phyloP scores from a whole-genome alignment of 805 yeast species.

The Kodamaea laetipori region DNA sequence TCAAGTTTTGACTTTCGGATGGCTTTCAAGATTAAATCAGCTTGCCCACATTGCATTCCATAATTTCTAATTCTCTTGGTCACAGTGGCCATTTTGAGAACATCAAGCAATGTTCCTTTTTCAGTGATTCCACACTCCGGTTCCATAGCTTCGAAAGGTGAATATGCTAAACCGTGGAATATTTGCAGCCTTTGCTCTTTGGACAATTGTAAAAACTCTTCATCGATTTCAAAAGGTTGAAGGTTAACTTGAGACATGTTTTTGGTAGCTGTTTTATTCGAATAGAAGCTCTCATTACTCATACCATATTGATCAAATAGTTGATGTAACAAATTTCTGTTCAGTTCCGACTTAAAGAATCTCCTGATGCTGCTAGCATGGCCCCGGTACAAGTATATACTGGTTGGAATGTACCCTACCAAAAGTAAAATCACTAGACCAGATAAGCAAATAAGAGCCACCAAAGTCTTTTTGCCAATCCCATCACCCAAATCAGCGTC shows the following conservation, averaged over 20 bases:
- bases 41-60: slow-evolving; percentile 65
- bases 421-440: slow-evolving; percentile 17
- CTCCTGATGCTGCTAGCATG: slow-evolving; percentile 10
- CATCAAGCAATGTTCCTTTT: slow-evolving; percentile 55
- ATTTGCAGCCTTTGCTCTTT: background rate
- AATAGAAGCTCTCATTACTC: background rate
- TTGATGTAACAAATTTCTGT: slow-evolving; percentile 17
- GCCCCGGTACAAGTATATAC: slow-evolving; percentile 5
- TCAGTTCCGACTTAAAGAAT: slow-evolving; percentile 28
- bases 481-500: background rate
- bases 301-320: slow-evolving; percentile 11
- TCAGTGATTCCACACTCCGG: slow-evolving; percentile 55
- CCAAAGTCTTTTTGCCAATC: slow-evolving; percentile 7
- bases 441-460: slow-evolving; percentile 8
- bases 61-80: slow-evolving; percentile 60
- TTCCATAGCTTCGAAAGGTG: slow-evolving; percentile 54
- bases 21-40: slow-evolving; percentile 52
- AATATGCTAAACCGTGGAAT: slow-evolving; percentile 61
- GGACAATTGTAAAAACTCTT: background rate
- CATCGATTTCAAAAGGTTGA: too few relatives aligned
- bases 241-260: too few relatives aligned
- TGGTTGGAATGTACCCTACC: slow-evolving; percentile 20
- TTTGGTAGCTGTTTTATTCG: too few relatives aligned
- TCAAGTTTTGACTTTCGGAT: slow-evolving; percentile 52
- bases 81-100: slow-evolving; percentile 57